Evolutionary conservation across 352 stramenopile species (phyloP).

Genomic region (Globisporangium cederbergense): DNA sequence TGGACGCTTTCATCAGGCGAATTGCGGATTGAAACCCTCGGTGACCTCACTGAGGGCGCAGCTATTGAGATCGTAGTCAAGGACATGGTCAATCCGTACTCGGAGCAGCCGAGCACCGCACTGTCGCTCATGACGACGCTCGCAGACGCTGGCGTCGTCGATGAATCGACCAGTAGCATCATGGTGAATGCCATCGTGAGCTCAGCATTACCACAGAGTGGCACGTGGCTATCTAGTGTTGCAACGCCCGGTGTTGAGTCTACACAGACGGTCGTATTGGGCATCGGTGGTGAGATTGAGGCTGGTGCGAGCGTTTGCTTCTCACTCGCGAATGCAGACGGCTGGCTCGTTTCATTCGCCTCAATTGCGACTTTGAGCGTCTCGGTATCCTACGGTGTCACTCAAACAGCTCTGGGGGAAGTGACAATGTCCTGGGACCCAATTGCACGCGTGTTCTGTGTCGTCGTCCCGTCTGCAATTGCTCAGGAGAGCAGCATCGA

Average conservation of each 20-base stretch:
- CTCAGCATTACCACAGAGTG: slow-evolving; percentile 21
- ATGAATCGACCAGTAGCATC: slow-evolving; percentile 37
- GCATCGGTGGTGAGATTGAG: slow-evolving; percentile 41
- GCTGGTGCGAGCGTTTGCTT: slow-evolving; percentile 37
- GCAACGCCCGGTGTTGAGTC: slow-evolving; percentile 47
- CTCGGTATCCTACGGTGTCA: neutral
- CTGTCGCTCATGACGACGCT: slow-evolving; percentile 38
- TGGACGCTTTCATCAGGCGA: slow-evolving; percentile 29
- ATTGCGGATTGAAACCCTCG: slow-evolving; percentile 35
- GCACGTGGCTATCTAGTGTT: slow-evolving; percentile 33
- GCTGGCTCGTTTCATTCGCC: slow-evolving; percentile 34
- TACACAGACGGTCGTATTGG: slow-evolving; percentile 36
- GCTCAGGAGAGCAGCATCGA: slow-evolving; percentile 33
- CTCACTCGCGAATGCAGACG: slow-evolving; percentile 18
- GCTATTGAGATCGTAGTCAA: slow-evolving; percentile 37
- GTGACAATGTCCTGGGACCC: slow-evolving; percentile 15
- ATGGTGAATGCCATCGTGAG: slow-evolving; percentile 40
- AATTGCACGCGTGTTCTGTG: slow-evolving; percentile 24
- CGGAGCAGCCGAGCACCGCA: slow-evolving; percentile 10
- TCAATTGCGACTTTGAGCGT: slow-evolving; percentile 23
- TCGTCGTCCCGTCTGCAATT: slow-evolving; percentile 22
- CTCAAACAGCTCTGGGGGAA: slow-evolving; percentile 8
- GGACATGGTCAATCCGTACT: slow-evolving; percentile 56
- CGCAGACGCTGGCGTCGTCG: slow-evolving; percentile 40
- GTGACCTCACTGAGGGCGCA: slow-evolving; percentile 34